Conservation (phyloP, 495 filamentous ascomycete genomes). For the Halenospora varia region DNA sequence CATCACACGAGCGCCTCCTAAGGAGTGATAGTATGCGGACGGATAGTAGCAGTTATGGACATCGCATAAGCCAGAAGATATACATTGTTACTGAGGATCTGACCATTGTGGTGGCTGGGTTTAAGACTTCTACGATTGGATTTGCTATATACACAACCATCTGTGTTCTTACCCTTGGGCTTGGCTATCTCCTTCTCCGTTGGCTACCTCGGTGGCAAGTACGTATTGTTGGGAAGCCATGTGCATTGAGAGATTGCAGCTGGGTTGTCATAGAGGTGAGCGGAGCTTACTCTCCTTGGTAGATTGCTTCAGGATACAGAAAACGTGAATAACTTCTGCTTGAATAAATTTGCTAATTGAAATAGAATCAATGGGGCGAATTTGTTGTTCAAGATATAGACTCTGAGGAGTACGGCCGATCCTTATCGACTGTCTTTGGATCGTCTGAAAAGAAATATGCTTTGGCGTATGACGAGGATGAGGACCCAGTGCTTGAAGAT, state of each 20-base stretch:
- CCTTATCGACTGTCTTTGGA: constrained; percentile 85
- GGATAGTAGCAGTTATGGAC: constrained; percentile 53
- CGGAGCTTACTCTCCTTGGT: too few species aligned
- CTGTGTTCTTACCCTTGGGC: constrained; percentile 66
- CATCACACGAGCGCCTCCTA: constrained; percentile 72
- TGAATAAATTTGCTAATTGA: background rate
- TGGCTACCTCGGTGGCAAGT: constrained; percentile 91
- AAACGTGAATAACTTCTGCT: background rate
- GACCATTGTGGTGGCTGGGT: constrained; percentile 87
- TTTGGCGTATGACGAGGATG: constrained; percentile 62
- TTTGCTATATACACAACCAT: constrained; percentile 62
- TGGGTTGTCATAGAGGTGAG: constrained; percentile 88
- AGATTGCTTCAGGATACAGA: too few species aligned
- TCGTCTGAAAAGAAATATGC: constrained; percentile 49
- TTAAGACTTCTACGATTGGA: constrained; percentile 68
- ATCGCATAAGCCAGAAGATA: constrained; percentile 76
- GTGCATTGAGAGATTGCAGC: constrained; percentile 64
- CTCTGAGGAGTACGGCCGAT: constrained; percentile 66
- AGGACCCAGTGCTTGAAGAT: constrained; percentile 69
- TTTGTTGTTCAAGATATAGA: constrained; percentile 67
- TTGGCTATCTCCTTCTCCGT: constrained; percentile 77
- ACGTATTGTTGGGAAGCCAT: constrained; percentile 62
- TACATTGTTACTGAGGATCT: constrained; percentile 92
- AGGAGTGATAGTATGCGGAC: constrained; percentile 56
- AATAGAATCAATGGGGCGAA: constrained; percentile 89